Conservation (phyloP, 495 filamentous ascomycete species). For the Penicillium crystallinum region DNA sequence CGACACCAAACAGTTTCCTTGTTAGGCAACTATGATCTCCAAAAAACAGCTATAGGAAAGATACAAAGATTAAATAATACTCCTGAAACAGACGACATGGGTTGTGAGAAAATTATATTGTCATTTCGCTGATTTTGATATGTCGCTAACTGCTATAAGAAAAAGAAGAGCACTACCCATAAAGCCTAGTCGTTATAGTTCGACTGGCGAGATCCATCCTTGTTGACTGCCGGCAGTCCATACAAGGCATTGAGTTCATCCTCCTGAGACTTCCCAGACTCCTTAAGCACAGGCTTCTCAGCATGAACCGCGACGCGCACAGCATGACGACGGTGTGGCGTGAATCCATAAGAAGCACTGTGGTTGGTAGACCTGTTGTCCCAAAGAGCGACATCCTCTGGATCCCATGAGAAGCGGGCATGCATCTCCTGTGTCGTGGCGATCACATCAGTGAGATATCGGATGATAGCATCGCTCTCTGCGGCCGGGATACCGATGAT, state of each 20-base stretch:
- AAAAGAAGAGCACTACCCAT: background rate
- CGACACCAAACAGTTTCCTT: background rate
- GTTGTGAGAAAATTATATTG: background rate
- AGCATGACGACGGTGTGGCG: conserved; percentile 57
- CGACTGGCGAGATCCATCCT: conserved; percentile 54
- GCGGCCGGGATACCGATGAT: conserved; percentile 63
- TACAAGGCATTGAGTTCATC: conserved; percentile 47
- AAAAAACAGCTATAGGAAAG: background rate
- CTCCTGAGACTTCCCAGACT: conserved; percentile 53
- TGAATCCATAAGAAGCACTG: conserved; percentile 56
- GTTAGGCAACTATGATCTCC: background rate
- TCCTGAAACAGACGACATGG: too few species aligned
- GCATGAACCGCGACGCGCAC: conserved; percentile 56
- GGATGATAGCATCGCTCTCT: conserved; percentile 63
- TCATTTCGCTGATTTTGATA: background rate
- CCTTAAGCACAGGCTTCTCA: conserved; percentile 51
- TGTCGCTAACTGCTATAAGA: conserved; percentile 3
- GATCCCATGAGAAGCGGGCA: conserved; percentile 65
- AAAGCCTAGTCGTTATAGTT: conserved; percentile 58
- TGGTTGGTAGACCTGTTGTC: conserved; percentile 66
- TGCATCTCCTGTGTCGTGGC: conserved; percentile 61
- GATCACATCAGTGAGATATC: conserved; percentile 60
- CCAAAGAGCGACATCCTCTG: conserved; percentile 69
- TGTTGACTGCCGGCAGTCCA: conserved; percentile 50
- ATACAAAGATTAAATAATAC: too few species aligned